Base-by-base conservation (phyloP, 169 alveolate species). In the Plasmodium fragile region DNA sequence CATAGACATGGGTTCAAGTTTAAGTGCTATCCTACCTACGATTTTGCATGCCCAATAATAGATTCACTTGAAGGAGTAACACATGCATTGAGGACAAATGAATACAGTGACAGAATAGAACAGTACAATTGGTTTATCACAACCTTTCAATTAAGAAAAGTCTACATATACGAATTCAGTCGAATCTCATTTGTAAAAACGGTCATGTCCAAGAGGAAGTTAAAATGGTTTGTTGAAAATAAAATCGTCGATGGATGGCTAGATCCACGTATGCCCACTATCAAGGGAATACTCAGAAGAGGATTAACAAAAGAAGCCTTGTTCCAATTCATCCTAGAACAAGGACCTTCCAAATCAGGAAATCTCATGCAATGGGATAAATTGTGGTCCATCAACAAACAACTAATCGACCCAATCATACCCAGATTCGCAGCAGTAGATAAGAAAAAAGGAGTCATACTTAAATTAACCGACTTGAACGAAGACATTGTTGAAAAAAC, bases 351-450 rank as follows among this genome's bases (percentile, higher is more conserved):
- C 6, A 98, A 98, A 96, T 98, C 99, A 28, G 99, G 99, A 34
- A 98, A 98, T 82, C 96, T 98, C 92, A 98, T 99, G 99, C 99
- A 99, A 85, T 99, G 99, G 99, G 99, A 99, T 95, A 99, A 98
- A 93, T 96, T 99, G 1, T 99, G 99, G 99, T 98, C 99, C 6
- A 97, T 97, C 80, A 99, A 99, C 95, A 98, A 98, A 94, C 98
- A 98, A 90, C 92, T 96, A 39, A 98, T 98, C 81, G 99, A 98
- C 93, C 99, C 99, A 1, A 95, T 97, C 18, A 98, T 98, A 22
- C 99, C 99, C 52, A 97, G 99, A 92, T 99, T 94, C 92, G 97
- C 98, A 53, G 99, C 99, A 52, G 98, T 98, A 55, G 98, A 96
- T 36, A 92, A 87, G 70, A 71, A 83, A 22, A 92, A 91, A 52